These are phyloP conservation scores for Pueraria montana DNA, from an alignment of 306 rosid genomes.

Conservation along the genomic window DNA sequence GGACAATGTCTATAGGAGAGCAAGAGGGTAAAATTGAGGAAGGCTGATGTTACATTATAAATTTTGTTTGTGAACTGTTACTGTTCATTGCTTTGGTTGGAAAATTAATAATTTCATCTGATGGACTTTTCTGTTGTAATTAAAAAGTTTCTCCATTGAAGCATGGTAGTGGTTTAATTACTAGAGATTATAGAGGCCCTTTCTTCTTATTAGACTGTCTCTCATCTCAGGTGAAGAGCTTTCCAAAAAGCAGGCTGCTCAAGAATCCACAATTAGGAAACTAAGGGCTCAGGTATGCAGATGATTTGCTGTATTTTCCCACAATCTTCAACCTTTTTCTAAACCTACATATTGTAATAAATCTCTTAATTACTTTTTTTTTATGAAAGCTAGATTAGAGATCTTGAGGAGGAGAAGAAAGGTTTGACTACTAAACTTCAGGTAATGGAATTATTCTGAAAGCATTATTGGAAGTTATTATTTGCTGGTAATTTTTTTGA, in stretches of 20 bases:
- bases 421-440: conserved; percentile 89
- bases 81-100: conserved; percentile 23
- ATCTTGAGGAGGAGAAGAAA: conserved; percentile 99
- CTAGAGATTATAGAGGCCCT: conserved; percentile 21
- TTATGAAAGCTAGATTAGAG: conserved; percentile 94
- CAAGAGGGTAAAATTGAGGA: conserved; percentile 28
- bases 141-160: conserved; percentile 17
- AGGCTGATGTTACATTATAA: conserved; percentile 10
- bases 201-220: conserved; percentile 35
- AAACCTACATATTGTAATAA: conserved; percentile 39
- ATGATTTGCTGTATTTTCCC: conserved; percentile 38
- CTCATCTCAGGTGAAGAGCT: conserved; percentile 91
- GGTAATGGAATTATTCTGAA: conserved; percentile 63
- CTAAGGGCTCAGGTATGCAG: conserved; percentile 89
- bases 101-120: conserved; percentile 31
- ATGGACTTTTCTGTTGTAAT: conserved; percentile 31
- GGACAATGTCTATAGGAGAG: conserved; percentile 28
- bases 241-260: conserved; percentile 98
- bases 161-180: conserved; percentile 33
- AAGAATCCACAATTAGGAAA: conserved; percentile 90
- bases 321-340: conserved; percentile 40
- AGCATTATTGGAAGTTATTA: conserved; percentile 19
- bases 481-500: conserved; percentile 20
- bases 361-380: conserved; percentile 43
- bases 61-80: conserved; percentile 17